phyloP scores from a whole-genome alignment of 1,284 basidiomycete species.

The Taiwanofungus camphoratus region DNA sequence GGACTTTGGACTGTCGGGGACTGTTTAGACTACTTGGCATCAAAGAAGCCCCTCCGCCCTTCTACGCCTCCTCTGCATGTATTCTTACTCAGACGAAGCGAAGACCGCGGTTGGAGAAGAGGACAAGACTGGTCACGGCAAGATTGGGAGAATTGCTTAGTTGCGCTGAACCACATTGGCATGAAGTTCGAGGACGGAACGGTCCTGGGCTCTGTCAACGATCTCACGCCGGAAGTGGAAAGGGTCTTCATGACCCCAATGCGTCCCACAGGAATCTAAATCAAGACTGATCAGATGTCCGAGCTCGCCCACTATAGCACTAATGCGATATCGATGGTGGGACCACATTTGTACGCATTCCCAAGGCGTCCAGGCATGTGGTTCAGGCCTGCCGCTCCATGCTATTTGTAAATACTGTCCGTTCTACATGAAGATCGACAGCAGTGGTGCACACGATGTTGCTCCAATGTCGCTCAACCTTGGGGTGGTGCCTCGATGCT shows the following conservation, averaged over 20 bases:
- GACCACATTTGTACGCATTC: no score
- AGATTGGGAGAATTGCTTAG: slow-evolving; percentile 55
- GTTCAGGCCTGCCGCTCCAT: no score
- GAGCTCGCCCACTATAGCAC: no score
- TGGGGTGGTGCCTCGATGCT: no score
- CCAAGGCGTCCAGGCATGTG: no score
- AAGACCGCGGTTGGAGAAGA: slow-evolving; percentile 41
- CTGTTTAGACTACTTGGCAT: slow-evolving; percentile 50
- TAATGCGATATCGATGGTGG: no score
- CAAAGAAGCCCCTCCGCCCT: slow-evolving; percentile 25
- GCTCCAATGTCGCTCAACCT: no score
- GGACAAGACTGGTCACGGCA: slow-evolving; percentile 67
- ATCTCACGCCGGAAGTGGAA: slow-evolving; percentile 42
- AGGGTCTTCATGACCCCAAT: slow-evolving; percentile 43
- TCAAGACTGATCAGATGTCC: not conserved
- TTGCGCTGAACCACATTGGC: slow-evolving; percentile 42
- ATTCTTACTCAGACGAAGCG: slow-evolving; percentile 47
- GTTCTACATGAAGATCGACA: no score
- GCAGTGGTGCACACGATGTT: no score
- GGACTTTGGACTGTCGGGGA: slow-evolving; percentile 48
- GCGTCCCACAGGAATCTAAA: slow-evolving; percentile 36
- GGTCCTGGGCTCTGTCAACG: slow-evolving; percentile 42
- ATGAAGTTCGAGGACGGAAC: slow-evolving; percentile 44
- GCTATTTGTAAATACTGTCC: no score
- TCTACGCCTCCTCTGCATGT: slow-evolving; percentile 38